phyloP scores from a whole-genome alignment of 441 rosid species.

The Pelargonium australe region DNA sequence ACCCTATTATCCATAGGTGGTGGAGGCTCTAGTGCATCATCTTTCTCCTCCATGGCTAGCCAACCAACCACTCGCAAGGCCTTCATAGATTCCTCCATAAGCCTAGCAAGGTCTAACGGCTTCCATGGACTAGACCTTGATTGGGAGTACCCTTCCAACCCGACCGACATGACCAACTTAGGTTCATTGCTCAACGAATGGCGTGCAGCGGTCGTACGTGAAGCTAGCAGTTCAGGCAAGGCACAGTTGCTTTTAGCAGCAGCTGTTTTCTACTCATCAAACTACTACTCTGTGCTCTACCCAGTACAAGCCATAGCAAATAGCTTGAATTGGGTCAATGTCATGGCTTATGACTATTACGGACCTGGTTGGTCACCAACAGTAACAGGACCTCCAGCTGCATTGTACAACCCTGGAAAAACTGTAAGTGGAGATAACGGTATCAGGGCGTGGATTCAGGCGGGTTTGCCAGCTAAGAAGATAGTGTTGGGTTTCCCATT shows the following conservation, averaged over 20 bases:
- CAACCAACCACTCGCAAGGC: slow-evolving; percentile 19
- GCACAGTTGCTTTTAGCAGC: slow-evolving; percentile 25
- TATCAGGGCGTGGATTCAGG: slow-evolving; percentile 34
- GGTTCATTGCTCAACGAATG: slow-evolving; percentile 30
- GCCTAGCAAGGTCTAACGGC: slow-evolving; percentile 26
- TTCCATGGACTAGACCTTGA: slow-evolving; percentile 44
- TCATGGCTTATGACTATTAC: slow-evolving; percentile 56
- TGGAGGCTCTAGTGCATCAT: slow-evolving; percentile 12
- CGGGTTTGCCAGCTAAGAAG: slow-evolving; percentile 38
- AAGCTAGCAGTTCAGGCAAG: slow-evolving; percentile 19
- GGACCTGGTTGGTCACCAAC: slow-evolving; percentile 35
- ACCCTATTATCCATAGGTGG: slow-evolving; percentile 48
- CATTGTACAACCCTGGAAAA: slow-evolving; percentile 40
- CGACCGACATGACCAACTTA: slow-evolving; percentile 24
- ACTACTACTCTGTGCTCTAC: slow-evolving; percentile 30
- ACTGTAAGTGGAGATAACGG: slow-evolving; percentile 40
- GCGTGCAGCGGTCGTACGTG: slow-evolving; percentile 23
- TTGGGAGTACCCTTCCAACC: slow-evolving; percentile 33
- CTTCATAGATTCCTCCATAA: slow-evolving; percentile 37
- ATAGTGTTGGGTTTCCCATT: slow-evolving; percentile 35
- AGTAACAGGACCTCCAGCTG: slow-evolving; percentile 54
- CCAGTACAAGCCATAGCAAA: slow-evolving; percentile 33
- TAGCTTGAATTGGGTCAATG: slow-evolving; percentile 57
- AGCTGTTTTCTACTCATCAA: slow-evolving; percentile 34
- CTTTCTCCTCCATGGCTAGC: slow-evolving; percentile 32